A percentile compares a stretch with the other conserved stretches of the same genome.
Evolutionary conservation across 1,284 basidiomycete species (phyloP).

Genomic region (Heterobasidion occidentale): DNA sequence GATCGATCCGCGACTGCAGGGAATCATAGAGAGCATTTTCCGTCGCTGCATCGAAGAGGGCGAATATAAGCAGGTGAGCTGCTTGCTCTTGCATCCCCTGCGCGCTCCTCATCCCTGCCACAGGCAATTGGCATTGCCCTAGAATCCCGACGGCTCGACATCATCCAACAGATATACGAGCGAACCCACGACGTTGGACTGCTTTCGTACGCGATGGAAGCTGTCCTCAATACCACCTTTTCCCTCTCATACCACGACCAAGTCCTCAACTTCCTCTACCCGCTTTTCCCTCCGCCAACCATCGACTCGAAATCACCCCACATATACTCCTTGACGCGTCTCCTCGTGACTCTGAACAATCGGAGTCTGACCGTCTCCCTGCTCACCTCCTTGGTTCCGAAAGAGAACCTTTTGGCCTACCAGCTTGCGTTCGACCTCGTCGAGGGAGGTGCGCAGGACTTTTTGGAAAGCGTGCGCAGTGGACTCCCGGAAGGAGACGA

Average conservation of each 20-base stretch:
- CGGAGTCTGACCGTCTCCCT: conserved; percentile 67
- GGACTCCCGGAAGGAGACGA: conserved; percentile 59
- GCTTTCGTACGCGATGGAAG: conserved; percentile 86
- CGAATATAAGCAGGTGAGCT: conserved; percentile 78
- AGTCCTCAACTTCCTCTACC: conserved; percentile 79
- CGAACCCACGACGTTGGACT: conserved; percentile 68
- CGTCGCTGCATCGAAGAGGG: conserved; percentile 76
- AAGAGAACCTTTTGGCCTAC: conserved; percentile 74
- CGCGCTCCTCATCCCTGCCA: conserved; percentile 1
- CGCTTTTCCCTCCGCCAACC: conserved; percentile 69
- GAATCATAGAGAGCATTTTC: conserved; percentile 86
- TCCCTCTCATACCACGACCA: conserved; percentile 77
- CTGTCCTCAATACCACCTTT: conserved; percentile 78
- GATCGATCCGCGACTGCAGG: conserved; percentile 71
- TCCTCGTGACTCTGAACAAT: conserved; percentile 83
- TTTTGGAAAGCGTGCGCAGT: conserved; percentile 66
- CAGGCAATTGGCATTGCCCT: conserved; percentile 92
- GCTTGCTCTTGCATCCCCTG: conserved; percentile 1
- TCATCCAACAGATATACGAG: conserved; percentile 72
- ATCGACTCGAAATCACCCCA: conserved; percentile 65
- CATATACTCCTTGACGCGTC: conserved; percentile 72
- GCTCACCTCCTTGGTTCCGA: conserved; percentile 62
- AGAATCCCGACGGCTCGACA: conserved; percentile 80
- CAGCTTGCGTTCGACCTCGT: conserved; percentile 93
- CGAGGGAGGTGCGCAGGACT: conserved; percentile 90